A percentile compares a stretch with the other conserved stretches of the same genome.
Evolutionary conservation across 2,329 filamentous ascomycete species (phyloP).

Genomic region (Endoconidiophora laricicola): DNA sequence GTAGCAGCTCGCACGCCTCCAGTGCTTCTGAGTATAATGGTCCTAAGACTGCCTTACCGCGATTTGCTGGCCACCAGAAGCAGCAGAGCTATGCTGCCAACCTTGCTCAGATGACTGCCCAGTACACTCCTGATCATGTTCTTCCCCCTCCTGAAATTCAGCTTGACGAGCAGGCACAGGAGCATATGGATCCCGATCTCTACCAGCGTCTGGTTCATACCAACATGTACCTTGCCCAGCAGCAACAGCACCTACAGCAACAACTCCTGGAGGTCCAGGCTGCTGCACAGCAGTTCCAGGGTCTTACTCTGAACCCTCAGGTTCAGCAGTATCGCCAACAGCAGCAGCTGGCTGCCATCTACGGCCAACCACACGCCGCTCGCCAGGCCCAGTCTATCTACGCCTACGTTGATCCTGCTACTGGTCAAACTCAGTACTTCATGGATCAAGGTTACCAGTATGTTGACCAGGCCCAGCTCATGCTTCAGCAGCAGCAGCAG

Average conservation of each 20-base stretch:
- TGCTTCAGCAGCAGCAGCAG: constrained; percentile 28
- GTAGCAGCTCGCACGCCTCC: constrained; percentile 28
- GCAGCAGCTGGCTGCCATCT: constrained; percentile 25
- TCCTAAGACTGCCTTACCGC: constrained; percentile 42
- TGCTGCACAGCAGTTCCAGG: constrained; percentile 68
- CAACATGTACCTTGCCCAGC: constrained; percentile 81
- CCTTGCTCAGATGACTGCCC: constrained; percentile 23
- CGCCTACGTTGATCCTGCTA: constrained; percentile 72
- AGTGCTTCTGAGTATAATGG: constrained; percentile 24
- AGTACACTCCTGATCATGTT: constrained; percentile 74
- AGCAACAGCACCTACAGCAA: constrained; percentile 89
- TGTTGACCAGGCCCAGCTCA: constrained; percentile 20
- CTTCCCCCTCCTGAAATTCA: constrained; percentile 69
- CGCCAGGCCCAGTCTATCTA: constrained; percentile 21
- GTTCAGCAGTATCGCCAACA: constrained; percentile 30
- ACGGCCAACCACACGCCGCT: constrained; percentile 25
- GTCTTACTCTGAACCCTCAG: constrained; percentile 49
- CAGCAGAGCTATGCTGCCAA: constrained; percentile 20
- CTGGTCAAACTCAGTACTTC: constrained; percentile 68
- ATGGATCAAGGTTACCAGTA: constrained; percentile 47
- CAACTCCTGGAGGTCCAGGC: constrained; percentile 73
- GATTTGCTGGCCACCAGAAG: constrained; percentile 21
- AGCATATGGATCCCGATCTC: constrained; percentile 67
- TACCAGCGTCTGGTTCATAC: constrained; percentile 83
- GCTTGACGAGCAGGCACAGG: constrained; percentile 50